Conservation (phyloP, 2,329 filamentous ascomycete species). For the Eutypa lata region DNA sequence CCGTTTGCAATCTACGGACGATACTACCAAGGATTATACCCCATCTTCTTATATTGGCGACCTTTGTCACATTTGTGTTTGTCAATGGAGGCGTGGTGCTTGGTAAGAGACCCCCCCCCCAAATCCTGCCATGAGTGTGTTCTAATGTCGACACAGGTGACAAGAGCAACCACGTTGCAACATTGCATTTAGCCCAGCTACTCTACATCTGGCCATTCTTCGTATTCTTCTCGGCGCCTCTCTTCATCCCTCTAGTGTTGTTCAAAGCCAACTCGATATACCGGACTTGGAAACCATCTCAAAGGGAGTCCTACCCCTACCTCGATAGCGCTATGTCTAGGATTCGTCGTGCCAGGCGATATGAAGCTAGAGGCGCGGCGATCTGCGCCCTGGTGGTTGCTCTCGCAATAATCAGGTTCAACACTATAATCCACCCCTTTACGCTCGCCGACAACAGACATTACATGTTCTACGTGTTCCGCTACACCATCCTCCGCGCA, state of each 20-base stretch:
- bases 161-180: slow-evolving; percentile 90
- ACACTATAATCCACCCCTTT: slow-evolving; percentile 94
- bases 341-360: too few relatives aligned
- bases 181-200: slow-evolving; percentile 86
- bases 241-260: slow-evolving; percentile 57
- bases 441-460: slow-evolving; percentile 95
- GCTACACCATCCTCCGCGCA: slow-evolving; percentile 70
- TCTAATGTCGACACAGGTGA: slow-evolving; percentile 59
- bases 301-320: background rate
- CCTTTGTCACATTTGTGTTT: slow-evolving; percentile 72
- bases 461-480: slow-evolving; percentile 96
- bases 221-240: slow-evolving; percentile 81
- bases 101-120: slow-evolving; percentile 45
- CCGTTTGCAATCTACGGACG: slow-evolving; percentile 43
- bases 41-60: slow-evolving; percentile 58
- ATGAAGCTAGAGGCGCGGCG: slow-evolving; percentile 34
- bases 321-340: too few relatives aligned
- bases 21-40: slow-evolving; percentile 50
- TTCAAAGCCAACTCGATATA: slow-evolving; percentile 27
- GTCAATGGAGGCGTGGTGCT: slow-evolving; percentile 94
- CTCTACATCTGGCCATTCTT: slow-evolving; percentile 93
- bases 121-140: background rate
- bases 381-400: slow-evolving; percentile 34
- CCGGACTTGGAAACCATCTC: background rate
- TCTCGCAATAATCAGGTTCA: slow-evolving; percentile 62